Evolutionary conservation across 768 basidiomycete species (phyloP).

Genomic region (Mycena haematopus): DNA sequence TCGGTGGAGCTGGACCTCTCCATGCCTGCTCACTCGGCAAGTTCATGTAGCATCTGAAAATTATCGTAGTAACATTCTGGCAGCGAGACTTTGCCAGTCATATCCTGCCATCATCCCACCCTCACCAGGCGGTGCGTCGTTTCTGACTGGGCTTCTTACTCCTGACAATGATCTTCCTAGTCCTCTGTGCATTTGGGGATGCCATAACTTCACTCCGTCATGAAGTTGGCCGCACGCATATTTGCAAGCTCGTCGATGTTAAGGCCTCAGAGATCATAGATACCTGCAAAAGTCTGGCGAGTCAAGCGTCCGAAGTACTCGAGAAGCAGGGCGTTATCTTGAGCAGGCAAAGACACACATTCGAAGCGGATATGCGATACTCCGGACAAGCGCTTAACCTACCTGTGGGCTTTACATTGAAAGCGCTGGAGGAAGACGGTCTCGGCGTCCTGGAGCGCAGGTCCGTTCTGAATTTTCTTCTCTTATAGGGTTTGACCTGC

Average conservation of each 20-base stretch:
- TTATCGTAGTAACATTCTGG: neutral
- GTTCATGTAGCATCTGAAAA: neutral
- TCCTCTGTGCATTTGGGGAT: slow-evolving; percentile 40
- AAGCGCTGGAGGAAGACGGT: slow-evolving; percentile 28
- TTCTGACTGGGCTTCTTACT: neutral
- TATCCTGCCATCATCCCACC: slow-evolving; percentile 39
- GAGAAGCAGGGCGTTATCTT: slow-evolving; percentile 32
- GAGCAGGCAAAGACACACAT: slow-evolving; percentile 24
- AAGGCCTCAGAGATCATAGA: slow-evolving; percentile 27
- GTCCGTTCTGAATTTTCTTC: slow-evolving; percentile 3
- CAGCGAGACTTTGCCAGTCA: slow-evolving; percentile 30
- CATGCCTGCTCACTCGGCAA: slow-evolving; percentile 36
- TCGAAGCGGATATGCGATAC: slow-evolving; percentile 38
- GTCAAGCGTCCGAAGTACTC: slow-evolving; percentile 31
- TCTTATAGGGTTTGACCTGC: neutral
- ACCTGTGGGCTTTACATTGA: slow-evolving; percentile 32
- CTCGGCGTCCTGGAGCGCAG: slow-evolving; percentile 23
- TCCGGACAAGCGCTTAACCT: slow-evolving; percentile 37
- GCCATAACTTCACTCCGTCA: slow-evolving; percentile 38
- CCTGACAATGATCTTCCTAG: slow-evolving; percentile 17
- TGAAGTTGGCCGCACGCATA: slow-evolving; percentile 33
- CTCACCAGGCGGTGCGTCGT: slow-evolving; percentile 36
- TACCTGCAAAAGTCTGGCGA: slow-evolving; percentile 25
- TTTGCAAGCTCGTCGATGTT: slow-evolving; percentile 34
- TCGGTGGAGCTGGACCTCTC: slow-evolving; percentile 38